These are phyloP conservation scores for Tetraselmis chui DNA, from an alignment of 139 green algal species.

Conservation along the genomic window DNA sequence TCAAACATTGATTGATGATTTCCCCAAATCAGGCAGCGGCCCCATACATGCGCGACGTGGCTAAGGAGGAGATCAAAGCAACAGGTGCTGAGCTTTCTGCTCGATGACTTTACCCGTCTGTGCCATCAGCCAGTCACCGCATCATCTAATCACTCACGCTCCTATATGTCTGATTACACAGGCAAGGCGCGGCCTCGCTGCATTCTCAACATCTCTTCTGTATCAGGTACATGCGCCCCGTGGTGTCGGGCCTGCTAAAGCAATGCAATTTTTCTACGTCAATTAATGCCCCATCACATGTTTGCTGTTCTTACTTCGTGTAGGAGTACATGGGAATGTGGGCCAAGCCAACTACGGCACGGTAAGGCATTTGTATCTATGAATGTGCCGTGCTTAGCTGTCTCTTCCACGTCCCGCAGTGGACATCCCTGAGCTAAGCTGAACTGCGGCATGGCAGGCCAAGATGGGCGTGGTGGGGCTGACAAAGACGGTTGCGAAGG, in stretches of 20 bases:
- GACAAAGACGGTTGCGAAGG: slow-evolving; percentile 68
- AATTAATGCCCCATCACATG: too few relatives aligned
- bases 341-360: slow-evolving; percentile 64
- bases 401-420: background rate
- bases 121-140: too few relatives aligned
- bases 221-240: background rate
- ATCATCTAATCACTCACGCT: too few relatives aligned
- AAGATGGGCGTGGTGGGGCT: slow-evolving; percentile 68
- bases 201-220: slow-evolving; percentile 79
- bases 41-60: slow-evolving; percentile 61
- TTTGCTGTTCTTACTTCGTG: too few relatives aligned
- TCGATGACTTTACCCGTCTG: too few relatives aligned
- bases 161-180: background rate
- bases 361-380: slow-evolving; percentile 4
- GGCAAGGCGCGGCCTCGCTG: slow-evolving; percentile 36
- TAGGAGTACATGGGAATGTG: slow-evolving; percentile 62
- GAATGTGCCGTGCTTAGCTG: background rate
- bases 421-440: too few relatives aligned
- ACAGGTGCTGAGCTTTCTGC: background rate
- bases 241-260: too few relatives aligned
- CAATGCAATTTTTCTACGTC: too few relatives aligned
- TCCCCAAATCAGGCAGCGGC: slow-evolving; percentile 47
- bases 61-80: slow-evolving; percentile 37
- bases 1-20: too few relatives aligned
- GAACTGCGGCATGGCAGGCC: too few relatives aligned